Percentiles rank a stretch among this genome's conserved stretches.
These are phyloP conservation scores for Solanum hybrid DNA, from an alignment of 305 asterid genomes.

Conservation along the genomic window DNA sequence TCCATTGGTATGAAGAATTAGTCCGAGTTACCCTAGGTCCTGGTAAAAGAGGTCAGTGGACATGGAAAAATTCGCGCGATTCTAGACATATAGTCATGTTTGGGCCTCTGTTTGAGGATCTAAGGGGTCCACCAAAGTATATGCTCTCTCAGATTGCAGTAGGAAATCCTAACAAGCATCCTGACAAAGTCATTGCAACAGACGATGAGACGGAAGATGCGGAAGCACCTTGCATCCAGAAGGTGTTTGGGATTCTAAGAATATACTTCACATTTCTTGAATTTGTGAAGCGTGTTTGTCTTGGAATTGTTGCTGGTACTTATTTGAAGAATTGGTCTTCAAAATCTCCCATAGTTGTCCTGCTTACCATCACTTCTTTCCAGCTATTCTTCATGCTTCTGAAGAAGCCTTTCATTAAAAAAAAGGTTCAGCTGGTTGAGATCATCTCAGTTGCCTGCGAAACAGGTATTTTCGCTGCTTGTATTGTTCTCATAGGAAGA, in stretches of 20 bases:
- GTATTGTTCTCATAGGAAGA: constrained; percentile 34
- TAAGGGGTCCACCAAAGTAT: constrained; percentile 93
- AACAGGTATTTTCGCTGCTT: constrained; percentile 43
- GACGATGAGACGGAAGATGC: constrained; percentile 93
- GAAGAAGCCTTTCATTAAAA: constrained; percentile 90
- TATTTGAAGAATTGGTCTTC: constrained; percentile 45
- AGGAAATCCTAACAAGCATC: constrained; percentile 27
- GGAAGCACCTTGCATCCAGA: constrained; percentile 81
- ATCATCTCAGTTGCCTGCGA: constrained; percentile 57
- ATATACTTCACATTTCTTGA: constrained; percentile 78
- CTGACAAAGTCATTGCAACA: constrained; percentile 61
- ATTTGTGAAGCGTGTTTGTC: constrained; percentile 38
- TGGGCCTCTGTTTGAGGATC: constrained; percentile 88
- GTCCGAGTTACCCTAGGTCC: constrained; percentile 83
- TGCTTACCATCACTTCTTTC: constrained; percentile 54
- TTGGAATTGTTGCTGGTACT: constrained; percentile 64
- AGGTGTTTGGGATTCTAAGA: constrained; percentile 74
- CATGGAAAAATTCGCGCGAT: constrained; percentile 58
- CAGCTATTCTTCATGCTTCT: constrained; percentile 91
- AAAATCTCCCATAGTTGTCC: constrained; percentile 38
- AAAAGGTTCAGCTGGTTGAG: constrained; percentile 78
- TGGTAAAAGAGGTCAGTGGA: constrained; percentile 95
- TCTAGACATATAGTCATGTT: constrained; percentile 39
- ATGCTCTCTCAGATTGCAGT: constrained; percentile 81
- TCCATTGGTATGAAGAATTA: constrained; percentile 86